Percentiles rank a stretch among this genome's conserved stretches.
Conservation (phyloP, 2,329 filamentous ascomycete genomes). For the Eurotiales sp. region DNA sequence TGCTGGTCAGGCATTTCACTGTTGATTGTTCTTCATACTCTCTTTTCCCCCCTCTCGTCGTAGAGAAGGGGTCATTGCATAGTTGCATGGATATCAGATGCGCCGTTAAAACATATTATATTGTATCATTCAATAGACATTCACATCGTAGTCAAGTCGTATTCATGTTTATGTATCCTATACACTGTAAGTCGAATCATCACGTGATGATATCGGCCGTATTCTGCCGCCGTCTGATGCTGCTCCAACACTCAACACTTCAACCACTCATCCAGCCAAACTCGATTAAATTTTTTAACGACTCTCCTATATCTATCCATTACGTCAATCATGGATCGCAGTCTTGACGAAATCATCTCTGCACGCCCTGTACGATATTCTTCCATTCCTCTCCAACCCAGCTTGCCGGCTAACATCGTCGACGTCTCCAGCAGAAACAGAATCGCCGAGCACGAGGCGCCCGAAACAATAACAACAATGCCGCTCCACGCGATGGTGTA, state of each 20-base stretch:
- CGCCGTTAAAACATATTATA: too few relatives aligned
- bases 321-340: slow-evolving; percentile 54
- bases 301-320: background rate
- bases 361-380: slow-evolving; percentile 52
- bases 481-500: slow-evolving; percentile 71
- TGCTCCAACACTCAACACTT: background rate
- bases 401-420: background rate
- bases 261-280: background rate
- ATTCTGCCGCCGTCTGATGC: too few relatives aligned
- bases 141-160: too few relatives aligned
- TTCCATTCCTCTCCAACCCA: slow-evolving; percentile 14
- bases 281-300: background rate
- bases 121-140: too few relatives aligned
- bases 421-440: slow-evolving; percentile 15
- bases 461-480: slow-evolving; percentile 48
- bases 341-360: slow-evolving; percentile 61
- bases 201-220: too few relatives aligned
- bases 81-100: too few relatives aligned
- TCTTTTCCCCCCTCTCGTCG: too few relatives aligned
- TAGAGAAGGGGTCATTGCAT: too few relatives aligned
- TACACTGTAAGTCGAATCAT: too few relatives aligned
- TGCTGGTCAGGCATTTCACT: slow-evolving; percentile 10
- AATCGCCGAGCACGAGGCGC: slow-evolving; percentile 36
- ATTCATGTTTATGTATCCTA: too few relatives aligned
- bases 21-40: background rate